Base-by-base conservation (phyloP, 768 basidiomycete genomes). In the Pleurotus sapidus region DNA sequence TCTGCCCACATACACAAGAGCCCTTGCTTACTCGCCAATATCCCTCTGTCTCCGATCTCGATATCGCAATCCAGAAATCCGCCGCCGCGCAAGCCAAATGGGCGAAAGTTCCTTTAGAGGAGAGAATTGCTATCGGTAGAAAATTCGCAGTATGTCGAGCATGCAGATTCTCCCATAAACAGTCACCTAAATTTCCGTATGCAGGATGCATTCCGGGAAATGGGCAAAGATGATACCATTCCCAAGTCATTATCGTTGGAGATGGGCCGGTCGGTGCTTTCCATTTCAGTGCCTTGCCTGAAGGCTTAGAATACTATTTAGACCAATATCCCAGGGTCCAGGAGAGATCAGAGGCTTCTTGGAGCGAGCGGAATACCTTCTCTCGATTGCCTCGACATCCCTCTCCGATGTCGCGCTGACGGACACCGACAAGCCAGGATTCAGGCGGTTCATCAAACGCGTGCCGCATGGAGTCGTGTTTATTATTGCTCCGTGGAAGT, bases 401-500 rank as follows among this genome's bases (percentile, higher is more conserved):
- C 84, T 99, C 3, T 79, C 82, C 7, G 93, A 96, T 59, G 81
- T 95, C 34, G 70, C 81, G 1, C 81, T 96, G 60, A 75, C 79
- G 48, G 86, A 89, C 49, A 89, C 88, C 4, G 90, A 94, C 68
- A 86, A 87, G 49, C 89, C 91, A 24, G 92, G 91, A 2, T 91
- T 94, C 74, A 84, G 78, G 61, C 80, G 95, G 46, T 93, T 81
- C 68, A 95, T 98, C 70, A 84, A 86, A 65, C 87, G 92, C 40
- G 81, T 79, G 12, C 93, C 97, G 0, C 70, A 96, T 0, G 97
- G 97, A 6, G 88, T 98, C 20, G 84, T 97, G 0, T 80, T 94
- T 46, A 83, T 95, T 49, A 88, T 98, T 61, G 85, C 91, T 0
- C 93, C 95, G 2, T 97, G 94, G 95, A 96, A 96, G 89, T 92